Evolutionary conservation across 2,329 filamentous ascomycete species (phyloP), one percentile per base, ranked within the genome.

Genomic region (Cordyceps fumosorosea): DNA sequence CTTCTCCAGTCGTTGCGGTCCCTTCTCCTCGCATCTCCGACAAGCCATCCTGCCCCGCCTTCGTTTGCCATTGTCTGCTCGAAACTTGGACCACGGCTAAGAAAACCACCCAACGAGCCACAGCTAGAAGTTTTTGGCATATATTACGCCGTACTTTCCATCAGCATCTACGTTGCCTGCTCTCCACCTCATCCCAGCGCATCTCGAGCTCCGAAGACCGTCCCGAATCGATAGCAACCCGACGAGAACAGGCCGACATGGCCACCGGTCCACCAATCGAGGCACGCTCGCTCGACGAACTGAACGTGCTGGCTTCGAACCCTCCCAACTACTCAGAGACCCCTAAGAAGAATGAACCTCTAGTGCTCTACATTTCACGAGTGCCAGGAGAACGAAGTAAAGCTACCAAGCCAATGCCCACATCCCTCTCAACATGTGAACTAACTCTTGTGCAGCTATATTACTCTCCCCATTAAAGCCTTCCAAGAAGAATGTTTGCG

Each of bases 401-500:
- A 4, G 77, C 72, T 34, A 11, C 7, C 29, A 6, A 10, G 34
- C 34, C 34, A 37, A 37, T 37, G 11, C 5, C n/a, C n/a, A 8
- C 3, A 10, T 10, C 8, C 22, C 4, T 16, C 24, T 11, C 12
- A 37, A 37, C 5, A 12, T 3, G 26, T 11, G 12, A 11, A 34
- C 58, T 60, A 40, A 60, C 50, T 24, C 48, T 16, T 26, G 48
- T 20, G 11, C 68, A 95, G 93, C 97, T 81, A 84, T 97, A 62
- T 96, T 97, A 68, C 85, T 99, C 52, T 96, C 93, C 1, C 90
- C 95, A 0, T 83, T 95, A 65, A 96, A 96, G 72, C 95, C 95
- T 2, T 87, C 90, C 57, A 82, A 89, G 48, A 96, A 95, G 73
- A 93, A 91, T 64, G 91, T 99, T 65, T 96, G 91, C 0, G 87